phyloP scores from a whole-genome alignment of 768 basidiomycete species.

The Termitomyces sp. region DNA sequence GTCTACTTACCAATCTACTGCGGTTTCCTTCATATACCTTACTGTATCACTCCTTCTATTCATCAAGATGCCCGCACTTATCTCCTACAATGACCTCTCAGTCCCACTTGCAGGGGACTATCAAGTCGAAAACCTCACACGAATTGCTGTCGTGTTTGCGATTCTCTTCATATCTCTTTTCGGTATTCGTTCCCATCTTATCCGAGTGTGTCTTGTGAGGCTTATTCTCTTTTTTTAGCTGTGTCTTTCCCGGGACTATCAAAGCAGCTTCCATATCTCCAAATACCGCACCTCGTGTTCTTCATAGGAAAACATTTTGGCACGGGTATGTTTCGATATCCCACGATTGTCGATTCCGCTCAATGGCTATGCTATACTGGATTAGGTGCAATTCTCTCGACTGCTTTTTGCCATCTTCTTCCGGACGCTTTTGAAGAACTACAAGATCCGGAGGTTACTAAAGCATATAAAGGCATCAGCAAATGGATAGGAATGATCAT shows the following conservation, averaged over 20 bases:
- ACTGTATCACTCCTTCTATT: background rate
- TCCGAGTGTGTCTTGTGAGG: background rate
- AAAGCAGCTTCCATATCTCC: slow-evolving; percentile 45
- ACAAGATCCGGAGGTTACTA: slow-evolving; percentile 39
- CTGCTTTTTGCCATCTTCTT: slow-evolving; percentile 78
- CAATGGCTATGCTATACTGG: background rate
- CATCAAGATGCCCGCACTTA: slow-evolving; percentile 1
- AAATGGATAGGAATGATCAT: slow-evolving; percentile 69
- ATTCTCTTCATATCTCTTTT: slow-evolving; percentile 63
- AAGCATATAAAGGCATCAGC: slow-evolving; percentile 44
- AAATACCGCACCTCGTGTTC: slow-evolving; percentile 66
- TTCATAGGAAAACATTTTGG: slow-evolving; percentile 90
- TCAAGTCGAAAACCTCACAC: slow-evolving; percentile 12
- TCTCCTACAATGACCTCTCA: background rate
- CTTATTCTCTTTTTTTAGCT: slow-evolving; percentile 31
- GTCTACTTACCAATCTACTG: background rate
- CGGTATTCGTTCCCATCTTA: slow-evolving; percentile 33
- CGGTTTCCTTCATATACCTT: background rate
- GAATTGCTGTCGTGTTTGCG: slow-evolving; percentile 37
- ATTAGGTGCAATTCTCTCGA: slow-evolving; percentile 76
- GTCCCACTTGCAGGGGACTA: background rate
- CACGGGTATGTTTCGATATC: slow-evolving; percentile 42
- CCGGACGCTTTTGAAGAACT: slow-evolving; percentile 73
- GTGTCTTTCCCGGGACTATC: slow-evolving; percentile 72
- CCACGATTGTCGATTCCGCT: background rate